Evolutionary conservation across 2,329 filamentous ascomycete species (phyloP).

Genomic region (Tolypocladium paradoxum): DNA sequence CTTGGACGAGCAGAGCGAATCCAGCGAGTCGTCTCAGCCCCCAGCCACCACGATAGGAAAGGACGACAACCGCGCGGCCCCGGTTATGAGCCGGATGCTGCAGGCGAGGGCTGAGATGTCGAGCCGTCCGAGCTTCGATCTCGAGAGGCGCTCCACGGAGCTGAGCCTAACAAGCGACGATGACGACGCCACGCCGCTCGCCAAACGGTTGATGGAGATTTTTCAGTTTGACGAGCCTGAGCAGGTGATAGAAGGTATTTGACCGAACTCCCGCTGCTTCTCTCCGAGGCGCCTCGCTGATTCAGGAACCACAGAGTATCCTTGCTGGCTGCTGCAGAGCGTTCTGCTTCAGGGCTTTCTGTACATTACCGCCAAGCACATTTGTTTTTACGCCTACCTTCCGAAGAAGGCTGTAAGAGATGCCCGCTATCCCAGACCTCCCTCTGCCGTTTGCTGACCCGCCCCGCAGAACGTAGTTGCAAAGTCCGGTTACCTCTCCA

Average conservation of each 20-base stretch:
- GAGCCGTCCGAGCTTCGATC: conserved; percentile 45
- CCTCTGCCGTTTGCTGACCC: conserved; percentile 6
- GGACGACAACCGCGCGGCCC: conserved; percentile 43
- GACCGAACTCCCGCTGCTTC: not conserved
- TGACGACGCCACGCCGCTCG: conserved; percentile 47
- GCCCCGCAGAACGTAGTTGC: conserved; percentile 50
- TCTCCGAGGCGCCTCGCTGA: not conserved
- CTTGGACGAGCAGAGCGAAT: conserved; percentile 16
- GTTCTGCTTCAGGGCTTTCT: conserved; percentile 89
- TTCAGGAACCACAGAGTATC: conserved; percentile 54
- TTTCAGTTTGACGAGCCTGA: conserved; percentile 76
- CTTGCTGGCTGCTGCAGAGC: conserved; percentile 86
- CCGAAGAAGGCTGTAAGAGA: conserved; percentile 71
- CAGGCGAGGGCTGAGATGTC: conserved; percentile 58
- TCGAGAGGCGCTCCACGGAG: conserved; percentile 34
- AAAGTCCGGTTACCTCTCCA: conserved; percentile 82
- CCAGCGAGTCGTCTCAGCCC: conserved; percentile 11
- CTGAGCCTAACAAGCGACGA: conserved; percentile 19
- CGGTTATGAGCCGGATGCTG: conserved; percentile 68
- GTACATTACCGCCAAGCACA: conserved; percentile 86
- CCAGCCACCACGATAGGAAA: conserved; percentile 10
- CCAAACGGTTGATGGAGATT: conserved; percentile 67
- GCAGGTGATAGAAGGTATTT: conserved; percentile 66
- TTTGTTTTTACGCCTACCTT: conserved; percentile 97
- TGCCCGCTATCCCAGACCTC: not conserved